Evolutionary conservation across 805 yeast species (phyloP), one percentile per base, ranked within the genome.

Genomic region (Pichia heedii): DNA sequence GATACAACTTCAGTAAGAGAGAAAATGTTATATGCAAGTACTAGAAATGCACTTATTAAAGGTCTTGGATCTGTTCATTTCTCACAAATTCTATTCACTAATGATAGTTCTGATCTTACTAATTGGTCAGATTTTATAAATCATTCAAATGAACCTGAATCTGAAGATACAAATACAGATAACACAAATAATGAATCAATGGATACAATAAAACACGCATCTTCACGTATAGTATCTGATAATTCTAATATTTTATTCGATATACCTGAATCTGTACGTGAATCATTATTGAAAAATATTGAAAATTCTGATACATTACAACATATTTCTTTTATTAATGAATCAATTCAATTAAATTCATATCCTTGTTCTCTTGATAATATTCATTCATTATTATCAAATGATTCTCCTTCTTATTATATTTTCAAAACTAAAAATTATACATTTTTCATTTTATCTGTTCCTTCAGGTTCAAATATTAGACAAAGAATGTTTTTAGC

Each of bases 401-500:
- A 7, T 13, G 18, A 24, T 15, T 24, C 21, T 8, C 43, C 51
- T 16, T 15, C 45, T 3, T 49, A 49, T 29, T 38, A 49, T 26
- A 18, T 49, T 10, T 49, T 36, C 18, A 33, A 53, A 55, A 33
- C 30, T 4, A 10, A 27, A 6, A 4, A n/a, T 8, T 24, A 7
- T 8, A 16, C 2, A 3, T 32, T 5, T 29, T 88, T 90, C 60
- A 76, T 89, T 27, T 86, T 86, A 58, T 73, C 90, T 8, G 89
- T 96, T 61, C 97, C 98, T 4, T 78, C 94, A 0, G 88, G 89
- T 1, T 81, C 96, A 36, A 81, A 79, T 62, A 93, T 93, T 34
- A 84, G 81, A 61, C 93, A 88, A 41, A 74, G 97, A 54, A 90
- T 90, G 97, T 61, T 88, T 40, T 87, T 88, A 56, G 97, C 98